A percentile compares a stretch with the other conserved stretches of the same genome.
These are phyloP conservation scores for Pseudoscleropodium purum DNA, from an alignment of 225 moss, liverwort and hornwort genomes.

Conservation along the genomic window DNA sequence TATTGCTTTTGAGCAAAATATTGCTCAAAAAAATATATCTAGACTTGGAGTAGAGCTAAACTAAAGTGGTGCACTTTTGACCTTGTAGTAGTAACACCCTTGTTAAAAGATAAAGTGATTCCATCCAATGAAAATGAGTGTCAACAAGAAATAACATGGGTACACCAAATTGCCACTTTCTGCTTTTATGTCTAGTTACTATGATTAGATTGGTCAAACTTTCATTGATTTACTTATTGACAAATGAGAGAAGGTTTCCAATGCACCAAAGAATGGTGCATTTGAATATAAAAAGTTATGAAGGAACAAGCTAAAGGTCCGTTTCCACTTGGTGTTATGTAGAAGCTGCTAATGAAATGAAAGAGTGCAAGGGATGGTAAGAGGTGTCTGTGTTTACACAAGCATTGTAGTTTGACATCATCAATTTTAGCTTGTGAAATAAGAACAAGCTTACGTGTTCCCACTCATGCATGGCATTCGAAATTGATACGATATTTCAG, in stretches of 20 bases:
- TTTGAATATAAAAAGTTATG: neutral
- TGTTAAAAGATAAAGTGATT: neutral
- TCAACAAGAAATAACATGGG: neutral
- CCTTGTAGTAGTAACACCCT: accelerated
- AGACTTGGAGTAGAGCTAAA: accelerated
- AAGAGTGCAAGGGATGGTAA: too few relatives aligned
- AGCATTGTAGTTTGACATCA: too few relatives aligned
- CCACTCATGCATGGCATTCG: too few relatives aligned
- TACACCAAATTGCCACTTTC: neutral
- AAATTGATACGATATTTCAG: too few relatives aligned
- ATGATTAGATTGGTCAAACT: neutral
- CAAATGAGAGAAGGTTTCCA: too few relatives aligned
- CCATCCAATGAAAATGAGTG: neutral
- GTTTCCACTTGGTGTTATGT: too few relatives aligned
- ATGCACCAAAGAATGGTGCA: neutral
- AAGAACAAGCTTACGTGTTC: too few relatives aligned
- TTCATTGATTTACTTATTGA: neutral
- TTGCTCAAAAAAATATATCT: neutral
- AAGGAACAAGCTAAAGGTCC: too few relatives aligned
- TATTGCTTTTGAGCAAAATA: neutral
- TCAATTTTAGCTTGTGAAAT: too few relatives aligned
- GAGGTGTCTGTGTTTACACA: too few relatives aligned
- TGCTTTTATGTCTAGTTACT: neutral
- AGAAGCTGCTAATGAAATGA: too few relatives aligned
- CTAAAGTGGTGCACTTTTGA: neutral